Base-by-base conservation (phyloP, 2,329 filamentous ascomycete species). In the Microcyclosporella mali region DNA sequence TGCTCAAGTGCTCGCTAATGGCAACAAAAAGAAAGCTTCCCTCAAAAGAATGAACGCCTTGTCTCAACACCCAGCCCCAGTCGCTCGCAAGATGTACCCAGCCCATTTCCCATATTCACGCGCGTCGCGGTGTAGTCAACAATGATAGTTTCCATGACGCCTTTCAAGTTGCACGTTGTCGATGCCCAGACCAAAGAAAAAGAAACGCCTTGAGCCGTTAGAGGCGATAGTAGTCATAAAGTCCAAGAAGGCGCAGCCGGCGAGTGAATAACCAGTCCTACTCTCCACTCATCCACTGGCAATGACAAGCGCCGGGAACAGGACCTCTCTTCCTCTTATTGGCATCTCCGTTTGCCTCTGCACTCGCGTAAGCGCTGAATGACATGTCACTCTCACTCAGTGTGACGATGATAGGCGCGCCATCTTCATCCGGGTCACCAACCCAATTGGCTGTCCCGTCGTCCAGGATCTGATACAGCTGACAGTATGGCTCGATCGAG, bases 391-490 rank as follows among this genome's bases (percentile, higher is more conserved):
- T 43, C 52, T 72, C 70, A 44, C 66, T 57, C 9, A 73, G 55
- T 43, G 56, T 47, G 15, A 72, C 53, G 12, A 57, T 59, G 34
- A 70, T 62, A 2, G 60, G 60, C 4, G 63, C 51, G 19, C 62
- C 63, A 33, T 63, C 58, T 15, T 53, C 50, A 40, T 65, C 60
- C 1, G 52, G n/a, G 21, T 25, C 9, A 9, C 4, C 46, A 18
- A 62, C 61, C 28, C 61, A 59, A 21, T 66, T 61, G 27, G 75
- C 58, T 7, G 61, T 53, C 21, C 74, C 73, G 49, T 79, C 67
- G 36, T 73, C 62, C 41, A 78, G 64, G 10, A 84, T 69, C 48
- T 75, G 68, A 71, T 82, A 82, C 56, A 82, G 75, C 55, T 82
- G 72, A 56, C 81, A 85, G 59, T 82, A 84, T 1, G 80, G 75